A percentile compares a stretch with the other conserved stretches of the same genome.
Conservation (phyloP, 345 rosid genomes). For the Anastatica hierochuntica region DNA sequence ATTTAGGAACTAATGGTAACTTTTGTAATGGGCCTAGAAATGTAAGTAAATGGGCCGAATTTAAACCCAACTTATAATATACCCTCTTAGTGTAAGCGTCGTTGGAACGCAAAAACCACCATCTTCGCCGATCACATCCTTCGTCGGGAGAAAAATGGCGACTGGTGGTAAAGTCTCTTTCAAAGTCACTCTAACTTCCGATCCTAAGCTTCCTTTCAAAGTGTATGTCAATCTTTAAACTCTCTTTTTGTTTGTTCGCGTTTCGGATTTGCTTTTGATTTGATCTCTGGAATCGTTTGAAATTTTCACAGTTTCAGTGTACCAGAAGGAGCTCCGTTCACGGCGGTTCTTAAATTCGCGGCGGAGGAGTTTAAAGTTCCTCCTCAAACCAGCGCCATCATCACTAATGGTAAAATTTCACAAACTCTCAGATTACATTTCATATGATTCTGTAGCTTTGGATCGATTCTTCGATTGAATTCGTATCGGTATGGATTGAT, state of each 20-base stretch:
- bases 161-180: conserved; percentile 80
- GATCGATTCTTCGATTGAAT: background rate
- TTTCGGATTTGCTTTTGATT: background rate
- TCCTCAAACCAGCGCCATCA: conserved; percentile 98
- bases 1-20: too few species aligned
- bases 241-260: background rate
- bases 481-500: too few species aligned
- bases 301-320: conserved; percentile 74
- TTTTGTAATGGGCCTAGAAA: too few species aligned
- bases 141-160: conserved; percentile 44
- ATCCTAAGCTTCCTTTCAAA: conserved; percentile 97
- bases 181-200: conserved; percentile 89
- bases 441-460: background rate
- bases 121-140: background rate
- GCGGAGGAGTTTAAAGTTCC: conserved; percentile 99
- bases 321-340: conserved; percentile 96
- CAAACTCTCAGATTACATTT: background rate
- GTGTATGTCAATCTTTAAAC: background rate
- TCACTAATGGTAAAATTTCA: conserved; percentile 75
- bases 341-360: conserved; percentile 87
- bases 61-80: too few species aligned
- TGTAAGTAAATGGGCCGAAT: too few species aligned
- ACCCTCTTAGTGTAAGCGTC: too few species aligned
- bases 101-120: background rate
- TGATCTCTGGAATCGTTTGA: background rate